phyloP scores from a whole-genome alignment of 495 filamentous ascomycete genomes.

The Immersiella caudata region DNA sequence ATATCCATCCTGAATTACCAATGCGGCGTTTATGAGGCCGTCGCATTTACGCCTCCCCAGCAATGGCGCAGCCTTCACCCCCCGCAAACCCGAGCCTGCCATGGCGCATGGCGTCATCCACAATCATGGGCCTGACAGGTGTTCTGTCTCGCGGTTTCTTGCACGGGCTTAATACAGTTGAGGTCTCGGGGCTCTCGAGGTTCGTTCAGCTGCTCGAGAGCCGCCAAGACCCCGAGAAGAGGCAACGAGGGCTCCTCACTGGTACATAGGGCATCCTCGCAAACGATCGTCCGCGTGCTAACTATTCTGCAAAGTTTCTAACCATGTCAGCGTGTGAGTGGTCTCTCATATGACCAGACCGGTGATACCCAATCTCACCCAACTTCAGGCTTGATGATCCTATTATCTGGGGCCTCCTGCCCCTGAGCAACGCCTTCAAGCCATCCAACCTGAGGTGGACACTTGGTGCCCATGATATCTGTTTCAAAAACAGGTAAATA shows the following conservation, averaged over 20 bases:
- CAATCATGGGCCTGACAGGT: constrained; percentile 57
- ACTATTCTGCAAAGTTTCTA: constrained; percentile 68
- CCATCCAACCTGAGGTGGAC: constrained; percentile 80
- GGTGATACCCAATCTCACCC: constrained; percentile 2
- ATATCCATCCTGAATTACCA: neutral
- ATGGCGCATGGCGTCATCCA: constrained; percentile 56
- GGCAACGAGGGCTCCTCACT: constrained; percentile 80
- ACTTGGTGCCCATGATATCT: constrained; percentile 90
- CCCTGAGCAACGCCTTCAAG: constrained; percentile 66
- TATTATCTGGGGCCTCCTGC: constrained; percentile 86
- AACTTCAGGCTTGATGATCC: constrained; percentile 83
- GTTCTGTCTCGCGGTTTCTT: constrained; percentile 47
- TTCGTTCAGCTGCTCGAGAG: constrained; percentile 77
- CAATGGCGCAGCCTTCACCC: constrained; percentile 19
- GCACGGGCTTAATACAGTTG: constrained; percentile 56
- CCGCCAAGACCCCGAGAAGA: constrained; percentile 65
- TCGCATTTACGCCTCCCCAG: neutral
- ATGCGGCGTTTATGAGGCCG: neutral
- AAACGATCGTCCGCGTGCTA: neutral
- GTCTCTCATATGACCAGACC: constrained; percentile 27
- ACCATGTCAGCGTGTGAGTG: constrained; percentile 95
- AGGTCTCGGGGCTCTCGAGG: constrained; percentile 70
- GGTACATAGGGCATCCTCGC: constrained; percentile 52
- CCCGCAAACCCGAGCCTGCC: constrained; percentile 49
- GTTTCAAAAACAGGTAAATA: constrained; percentile 65